Base-by-base conservation (phyloP, 331 rosid species). In the Telfairia occidentalis region DNA sequence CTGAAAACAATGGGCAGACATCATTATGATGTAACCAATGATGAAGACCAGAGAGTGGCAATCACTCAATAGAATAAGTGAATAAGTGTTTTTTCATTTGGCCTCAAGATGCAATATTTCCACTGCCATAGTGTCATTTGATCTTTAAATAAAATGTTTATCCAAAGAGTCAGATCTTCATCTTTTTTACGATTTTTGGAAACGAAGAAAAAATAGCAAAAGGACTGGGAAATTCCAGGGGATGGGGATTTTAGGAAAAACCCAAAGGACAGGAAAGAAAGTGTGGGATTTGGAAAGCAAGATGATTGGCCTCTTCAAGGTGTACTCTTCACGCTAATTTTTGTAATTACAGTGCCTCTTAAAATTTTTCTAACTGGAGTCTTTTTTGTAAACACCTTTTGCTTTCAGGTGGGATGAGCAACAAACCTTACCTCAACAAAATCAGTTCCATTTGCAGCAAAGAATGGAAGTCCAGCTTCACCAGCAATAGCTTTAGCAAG, bases 401-500 rank as follows among this genome's bases (percentile, higher is more conserved):
- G 7, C 26, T 64, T 64, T 64, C 30, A 64, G 38, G 30, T 64
- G 45, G 28, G n/a, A 64, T 35, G 71, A 64, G 82, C 32, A 40
- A 72, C 71, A 37, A 76, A 76, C 72, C 81, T 76, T 76, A 92
- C 97, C 97, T 92, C 97, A 66, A 92, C 97, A 81, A 92, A 92
- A 77, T 90, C 97, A 4, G 97, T 92, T 84, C 97, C 97, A 81
- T 85, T 92, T 72, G 90, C 94, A 60, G 97, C 97, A 83, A 92
- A 92, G 77, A 90, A 92, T 12, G 97, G 97, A 82, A 92, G 88
- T 79, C 96, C 97, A 28, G 97, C 96, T 84, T 92, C 97, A 48
- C 97, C 97, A 75, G 97, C 97, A 35, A 92, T 92, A 79, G 97
- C 97, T 84, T 90, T 92, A 73, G 97, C 97, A 78, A 92, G 87